These are phyloP conservation scores for Rhipidocladum racemiflorum DNA, from an alignment of 176 grass and related monocot genomes.

Conservation along the genomic window DNA sequence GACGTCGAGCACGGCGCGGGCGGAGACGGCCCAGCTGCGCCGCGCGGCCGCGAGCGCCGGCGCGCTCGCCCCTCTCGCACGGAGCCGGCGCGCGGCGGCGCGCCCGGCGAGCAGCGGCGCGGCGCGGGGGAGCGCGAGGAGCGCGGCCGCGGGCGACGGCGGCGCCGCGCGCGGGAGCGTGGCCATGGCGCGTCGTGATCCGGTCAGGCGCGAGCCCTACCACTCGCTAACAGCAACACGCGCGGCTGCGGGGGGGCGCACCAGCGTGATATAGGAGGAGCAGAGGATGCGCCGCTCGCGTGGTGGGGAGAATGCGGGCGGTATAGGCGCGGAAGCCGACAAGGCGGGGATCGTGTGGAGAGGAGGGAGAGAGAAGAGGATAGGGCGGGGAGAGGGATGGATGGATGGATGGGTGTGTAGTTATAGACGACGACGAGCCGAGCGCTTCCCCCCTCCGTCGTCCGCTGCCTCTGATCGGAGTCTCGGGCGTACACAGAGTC, in stretches of 20 bases:
- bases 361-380: conserved; percentile 22
- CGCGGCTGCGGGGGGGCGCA: conserved; percentile 15
- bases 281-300: background rate
- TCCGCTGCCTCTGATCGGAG: conserved; percentile 23
- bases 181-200: conserved; percentile 34
- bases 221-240: background rate
- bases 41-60: conserved; percentile 34
- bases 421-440: conserved; percentile 41
- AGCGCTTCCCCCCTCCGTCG: background rate
- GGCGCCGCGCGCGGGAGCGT: conserved; percentile 41
- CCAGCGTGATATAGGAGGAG: conserved; percentile 1
- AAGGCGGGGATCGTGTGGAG: conserved; percentile 58
- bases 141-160: background rate
- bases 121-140: conserved; percentile 29
- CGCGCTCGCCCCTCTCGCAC: conserved; percentile 27
- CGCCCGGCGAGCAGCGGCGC: conserved; percentile 50
- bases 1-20: conserved; percentile 37
- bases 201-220: background rate
- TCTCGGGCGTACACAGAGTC: background rate
- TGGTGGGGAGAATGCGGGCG: background rate
- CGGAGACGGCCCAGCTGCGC: conserved; percentile 36
- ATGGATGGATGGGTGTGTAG: conserved; percentile 4
- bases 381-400: conserved; percentile 19
- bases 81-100: conserved; percentile 35
- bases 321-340: conserved; percentile 22